Percentiles rank a stretch among this genome's conserved stretches.
Conservation (phyloP, 192 early-diverging fungal species). For the Powellomyces hirtus region DNA sequence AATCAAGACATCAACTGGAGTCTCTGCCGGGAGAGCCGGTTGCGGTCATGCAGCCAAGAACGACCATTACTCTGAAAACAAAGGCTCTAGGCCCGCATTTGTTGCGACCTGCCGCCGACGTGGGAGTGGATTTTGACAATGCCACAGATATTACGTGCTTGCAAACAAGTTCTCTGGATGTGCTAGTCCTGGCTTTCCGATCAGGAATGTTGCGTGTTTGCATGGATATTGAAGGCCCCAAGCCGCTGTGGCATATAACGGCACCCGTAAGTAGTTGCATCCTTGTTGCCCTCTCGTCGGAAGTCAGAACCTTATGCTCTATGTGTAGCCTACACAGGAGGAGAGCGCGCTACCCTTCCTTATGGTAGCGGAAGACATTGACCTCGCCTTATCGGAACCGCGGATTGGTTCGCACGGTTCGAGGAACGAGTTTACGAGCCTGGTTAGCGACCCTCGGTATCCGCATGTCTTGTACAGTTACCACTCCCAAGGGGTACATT, state of each 20-base stretch:
- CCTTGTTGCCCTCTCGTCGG: background rate
- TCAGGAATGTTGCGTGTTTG: slow-evolving; percentile 19
- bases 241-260: slow-evolving; percentile 11
- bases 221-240: slow-evolving; percentile 12
- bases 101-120: slow-evolving; percentile 40
- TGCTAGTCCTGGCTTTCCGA: slow-evolving; percentile 11
- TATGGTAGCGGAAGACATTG: slow-evolving; percentile 54
- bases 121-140: slow-evolving; percentile 4
- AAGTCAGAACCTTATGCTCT: background rate
- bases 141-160: slow-evolving; percentile 24
- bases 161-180: background rate
- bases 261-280: background rate
- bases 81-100: slow-evolving; percentile 54
- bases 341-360: slow-evolving; percentile 45
- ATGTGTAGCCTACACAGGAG: background rate
- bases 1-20: slow-evolving; percentile 24
- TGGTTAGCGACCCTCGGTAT: slow-evolving; percentile 61
- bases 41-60: slow-evolving; percentile 7
- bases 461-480: slow-evolving; percentile 65
- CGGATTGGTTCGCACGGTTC: background rate
- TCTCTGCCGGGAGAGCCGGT: slow-evolving; percentile 21
- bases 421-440: slow-evolving; percentile 2
- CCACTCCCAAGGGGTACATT: slow-evolving; percentile 69
- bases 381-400: slow-evolving; percentile 25
- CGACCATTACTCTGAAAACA: background rate